phyloP scores from a whole-genome alignment of 2,329 filamentous ascomycete genomes.

The Colletotrichum phormii region DNA sequence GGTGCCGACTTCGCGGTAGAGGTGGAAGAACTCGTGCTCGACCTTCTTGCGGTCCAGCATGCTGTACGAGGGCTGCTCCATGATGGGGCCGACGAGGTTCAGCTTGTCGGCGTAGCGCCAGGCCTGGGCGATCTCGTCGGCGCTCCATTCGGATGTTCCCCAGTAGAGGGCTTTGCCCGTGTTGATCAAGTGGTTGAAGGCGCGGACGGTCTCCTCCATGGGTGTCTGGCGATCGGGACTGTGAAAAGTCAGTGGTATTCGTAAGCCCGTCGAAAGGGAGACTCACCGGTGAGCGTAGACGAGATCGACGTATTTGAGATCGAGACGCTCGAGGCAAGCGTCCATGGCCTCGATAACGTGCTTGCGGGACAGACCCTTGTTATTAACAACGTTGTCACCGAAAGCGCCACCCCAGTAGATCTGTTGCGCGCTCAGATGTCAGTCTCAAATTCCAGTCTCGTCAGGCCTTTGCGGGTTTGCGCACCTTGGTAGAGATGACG shows the following conservation, averaged over 20 bases:
- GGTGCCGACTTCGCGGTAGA: conserved; percentile 70
- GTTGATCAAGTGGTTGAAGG: conserved; percentile 77
- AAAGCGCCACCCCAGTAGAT: conserved; percentile 73
- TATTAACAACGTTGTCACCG: conserved; percentile 73
- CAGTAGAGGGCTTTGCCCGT: conserved; percentile 77
- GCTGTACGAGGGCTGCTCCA: conserved; percentile 77
- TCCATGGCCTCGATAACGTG: conserved; percentile 76
- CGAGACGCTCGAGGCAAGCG: conserved; percentile 67
- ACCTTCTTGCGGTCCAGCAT: conserved; percentile 71
- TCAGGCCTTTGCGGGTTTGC: neutral
- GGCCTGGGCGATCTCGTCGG: conserved; percentile 73
- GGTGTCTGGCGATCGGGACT: conserved; percentile 72
- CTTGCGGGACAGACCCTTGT: conserved; percentile 75
- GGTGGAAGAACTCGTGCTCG: conserved; percentile 70
- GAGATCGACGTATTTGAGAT: conserved; percentile 73
- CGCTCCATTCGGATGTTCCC: conserved; percentile 77
- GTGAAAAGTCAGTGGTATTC: neutral
- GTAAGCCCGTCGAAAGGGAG: neutral
- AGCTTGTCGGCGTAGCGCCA: conserved; percentile 71
- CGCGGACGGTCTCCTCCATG: conserved; percentile 77
- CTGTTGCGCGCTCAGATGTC: conserved; percentile 45
- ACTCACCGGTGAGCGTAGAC: conserved; percentile 72
- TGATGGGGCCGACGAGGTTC: conserved; percentile 70
- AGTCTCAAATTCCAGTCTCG: neutral
- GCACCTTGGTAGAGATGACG: conserved; percentile 70